Evolutionary conservation across 1,284 basidiomycete species (phyloP), one percentile per base, ranked within the genome.

Genomic region (Sporisorium exsertum): DNA sequence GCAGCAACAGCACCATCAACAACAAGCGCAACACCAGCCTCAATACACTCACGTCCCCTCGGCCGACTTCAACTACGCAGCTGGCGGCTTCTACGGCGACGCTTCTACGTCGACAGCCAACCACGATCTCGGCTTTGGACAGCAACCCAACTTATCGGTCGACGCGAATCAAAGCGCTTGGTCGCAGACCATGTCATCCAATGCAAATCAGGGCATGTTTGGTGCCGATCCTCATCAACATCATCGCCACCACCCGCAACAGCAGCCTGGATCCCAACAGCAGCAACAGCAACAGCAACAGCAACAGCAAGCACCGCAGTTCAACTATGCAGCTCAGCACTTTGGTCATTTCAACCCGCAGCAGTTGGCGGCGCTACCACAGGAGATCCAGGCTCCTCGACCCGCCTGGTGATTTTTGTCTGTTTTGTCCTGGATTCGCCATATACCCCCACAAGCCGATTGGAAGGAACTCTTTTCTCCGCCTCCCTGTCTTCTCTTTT

Each of bases 291-390:
- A 65, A 35, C 63, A 64, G 46, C 58, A 53, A 32, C 51, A 64
- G 27, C 49, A 33, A 4, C 52, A 50, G 18, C 45, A 47, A 10
- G 29, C 53, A 18, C 33, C 32, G 6, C 27, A 27, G 18, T 66
- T 72, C 52, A 55, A 40, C 15, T 72, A 66, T 46, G 33, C 62
- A 27, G 42, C 61, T 7, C 54, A 58, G 13, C 62, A 69, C 15
- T 75, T 71, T 40, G 67, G 64, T 0, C 72, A 75, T 42, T 75
- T 70, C 33, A 69, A 65, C 37, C 72, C 72, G 7, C 72, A 75
- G n/a, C 72, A 75, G 26, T 18, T 75, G 43, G 59, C 62, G 1
- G 53, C 58, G 50, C 62, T 69, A 42, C 58, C 61, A 18, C 71
- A 69, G 42, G 72, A 74, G 55, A 74, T 74, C 51, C 64, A 64